Base-by-base conservation (phyloP, 495 filamentous ascomycete genomes). In the Penicillium verhagenii region DNA sequence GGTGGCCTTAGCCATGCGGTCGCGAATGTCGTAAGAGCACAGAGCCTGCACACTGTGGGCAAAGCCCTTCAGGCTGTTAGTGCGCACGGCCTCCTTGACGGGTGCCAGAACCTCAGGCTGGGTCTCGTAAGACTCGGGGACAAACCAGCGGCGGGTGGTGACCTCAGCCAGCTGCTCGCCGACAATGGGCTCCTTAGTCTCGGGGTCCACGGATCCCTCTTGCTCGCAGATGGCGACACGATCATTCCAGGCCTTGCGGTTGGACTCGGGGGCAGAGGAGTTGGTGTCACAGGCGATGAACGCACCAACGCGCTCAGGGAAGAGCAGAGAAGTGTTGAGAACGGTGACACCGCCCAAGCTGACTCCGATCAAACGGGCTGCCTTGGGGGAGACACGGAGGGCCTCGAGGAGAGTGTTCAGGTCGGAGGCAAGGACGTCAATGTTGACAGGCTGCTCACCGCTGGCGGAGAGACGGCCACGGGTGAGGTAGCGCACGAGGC, bases 241-340 rank as follows among this genome's bases (percentile, higher is more conserved):
- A 43, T 90, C 87, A 49, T 80, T 82, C 90, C 90, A 94, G 2
- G 87, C 87, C 43, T 81, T 81, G 6, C 81, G 81, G 71, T 92
- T 92, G 18, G 84, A 83, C 28, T 84, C 74, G 39, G 85, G 85
- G 0, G 80, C 79, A 7, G 82, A 77, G 6, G 80, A 80, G 67
- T 88, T 91, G 61, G 89, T 92, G 69, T 92, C 90, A 72, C 89
- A 92, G 9, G 86, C 78, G 31, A 92, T 74, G 69, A 92, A 88
- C 6, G 72, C 73, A 14, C 53, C 72, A 4, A 92, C 62, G 31
- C 79, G 72, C 0, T 70, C 55, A 0, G 88, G 87, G 60, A 90
- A 80, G 21, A 78, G 80, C 20, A 92, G 78, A 1, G 87, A 83
- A 47, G 85, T 82, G 58, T 87, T 86, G 40, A 94, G 76, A 1